Conservation (phyloP, 2,329 filamentous ascomycete genomes). For the Colletotrichum tamarilloi region DNA sequence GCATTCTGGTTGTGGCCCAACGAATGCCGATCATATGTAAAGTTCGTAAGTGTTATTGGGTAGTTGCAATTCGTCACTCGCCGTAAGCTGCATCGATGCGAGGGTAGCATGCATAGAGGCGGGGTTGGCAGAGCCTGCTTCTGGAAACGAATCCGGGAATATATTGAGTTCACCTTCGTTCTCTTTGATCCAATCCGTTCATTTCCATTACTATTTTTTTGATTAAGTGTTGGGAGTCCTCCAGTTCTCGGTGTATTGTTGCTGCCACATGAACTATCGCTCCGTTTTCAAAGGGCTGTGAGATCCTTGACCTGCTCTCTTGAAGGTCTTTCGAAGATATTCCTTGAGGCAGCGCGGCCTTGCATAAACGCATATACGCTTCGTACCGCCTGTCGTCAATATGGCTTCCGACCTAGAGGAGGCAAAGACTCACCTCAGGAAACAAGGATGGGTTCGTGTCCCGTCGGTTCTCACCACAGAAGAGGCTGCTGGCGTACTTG, state of each 20-base stretch:
- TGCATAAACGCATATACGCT: not conserved
- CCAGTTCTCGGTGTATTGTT: not conserved
- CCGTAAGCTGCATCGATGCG: not conserved
- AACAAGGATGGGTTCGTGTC: not conserved
- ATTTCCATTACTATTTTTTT: not conserved
- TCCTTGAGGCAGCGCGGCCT: not conserved
- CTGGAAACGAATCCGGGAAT: not conserved
- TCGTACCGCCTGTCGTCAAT: not conserved
- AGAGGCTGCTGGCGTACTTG: not conserved
- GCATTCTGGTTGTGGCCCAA: not conserved
- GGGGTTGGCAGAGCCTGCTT: not conserved
- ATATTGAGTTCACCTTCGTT: not conserved
- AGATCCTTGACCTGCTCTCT: not conserved
- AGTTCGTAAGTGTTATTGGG: not conserved
- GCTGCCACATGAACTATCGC: accelerated
- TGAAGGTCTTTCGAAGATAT: not conserved
- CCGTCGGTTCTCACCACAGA: not conserved
- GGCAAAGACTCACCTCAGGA: not conserved
- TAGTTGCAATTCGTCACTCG: not conserved
- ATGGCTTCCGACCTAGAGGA: not conserved
- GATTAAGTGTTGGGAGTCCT: not conserved
- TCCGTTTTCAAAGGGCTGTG: not conserved
- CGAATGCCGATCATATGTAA: not conserved
- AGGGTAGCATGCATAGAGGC: not conserved
- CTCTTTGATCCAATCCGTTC: not conserved